A percentile compares a stretch with the other conserved stretches of the same genome.
These are phyloP conservation scores for Exophiala xenobiotica DNA, from an alignment of 2,329 filamentous ascomycete genomes.

Conservation along the genomic window DNA sequence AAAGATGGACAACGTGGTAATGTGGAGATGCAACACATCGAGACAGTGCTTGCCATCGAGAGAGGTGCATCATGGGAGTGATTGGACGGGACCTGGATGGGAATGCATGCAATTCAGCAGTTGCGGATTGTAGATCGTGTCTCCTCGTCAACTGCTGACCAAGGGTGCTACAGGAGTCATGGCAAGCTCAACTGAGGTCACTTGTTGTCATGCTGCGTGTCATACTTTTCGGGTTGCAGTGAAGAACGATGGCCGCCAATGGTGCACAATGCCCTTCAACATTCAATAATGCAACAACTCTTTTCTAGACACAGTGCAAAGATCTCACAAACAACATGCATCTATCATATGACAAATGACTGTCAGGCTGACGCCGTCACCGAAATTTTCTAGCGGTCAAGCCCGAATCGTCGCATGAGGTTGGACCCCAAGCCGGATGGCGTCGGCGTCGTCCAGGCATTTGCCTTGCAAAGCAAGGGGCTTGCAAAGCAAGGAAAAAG, in stretches of 20 bases:
- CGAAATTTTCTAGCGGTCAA: no score
- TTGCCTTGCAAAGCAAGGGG: no score
- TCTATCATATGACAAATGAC: no score
- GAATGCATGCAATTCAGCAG: not conserved
- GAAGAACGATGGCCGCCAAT: not conserved
- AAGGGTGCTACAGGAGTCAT: not conserved
- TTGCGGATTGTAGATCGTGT: not conserved
- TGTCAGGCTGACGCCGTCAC: no score
- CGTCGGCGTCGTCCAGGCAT: no score
- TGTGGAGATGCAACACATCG: slow-evolving; percentile 35
- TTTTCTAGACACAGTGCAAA: no score
- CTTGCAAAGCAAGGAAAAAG: no score
- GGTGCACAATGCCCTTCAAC: no score
- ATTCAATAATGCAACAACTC: no score
- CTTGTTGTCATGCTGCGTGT: not conserved
- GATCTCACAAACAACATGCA: no score
- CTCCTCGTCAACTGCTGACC: not conserved
- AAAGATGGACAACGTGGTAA: slow-evolving; percentile 13
- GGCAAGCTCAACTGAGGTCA: not conserved
- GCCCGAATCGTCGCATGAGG: no score
- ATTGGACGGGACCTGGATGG: not conserved
- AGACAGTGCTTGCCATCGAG: slow-evolving; percentile 36
- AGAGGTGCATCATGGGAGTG: slow-evolving; percentile 27
- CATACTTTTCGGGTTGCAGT: not conserved
- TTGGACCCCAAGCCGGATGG: no score